These are phyloP conservation scores for Pseudozyma flocculosa DNA, from an alignment of 1,284 basidiomycete species.

Conservation along the genomic window DNA sequence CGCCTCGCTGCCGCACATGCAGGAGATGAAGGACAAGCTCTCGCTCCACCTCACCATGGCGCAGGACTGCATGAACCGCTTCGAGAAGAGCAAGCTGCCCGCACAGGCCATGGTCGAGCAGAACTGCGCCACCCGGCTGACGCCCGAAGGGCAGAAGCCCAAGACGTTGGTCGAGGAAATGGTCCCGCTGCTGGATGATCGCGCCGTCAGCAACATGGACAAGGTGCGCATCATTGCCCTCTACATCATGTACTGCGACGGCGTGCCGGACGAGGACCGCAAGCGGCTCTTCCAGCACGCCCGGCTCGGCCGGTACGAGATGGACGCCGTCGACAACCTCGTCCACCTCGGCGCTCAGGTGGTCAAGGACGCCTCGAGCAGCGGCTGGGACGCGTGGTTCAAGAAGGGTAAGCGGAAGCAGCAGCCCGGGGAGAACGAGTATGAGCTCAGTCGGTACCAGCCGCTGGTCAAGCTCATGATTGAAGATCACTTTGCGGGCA, in stretches of 20 bases:
- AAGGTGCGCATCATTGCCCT: slow-evolving; percentile 96
- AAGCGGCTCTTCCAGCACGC: slow-evolving; percentile 94
- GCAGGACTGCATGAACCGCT: slow-evolving; percentile 91
- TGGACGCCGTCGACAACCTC: slow-evolving; percentile 90
- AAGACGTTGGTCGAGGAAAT: slow-evolving; percentile 84
- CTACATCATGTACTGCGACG: slow-evolving; percentile 93
- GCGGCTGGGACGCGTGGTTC: slow-evolving; percentile 41
- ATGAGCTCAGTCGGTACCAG: slow-evolving; percentile 91
- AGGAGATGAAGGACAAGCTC: slow-evolving; percentile 94
- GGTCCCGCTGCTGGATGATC: slow-evolving; percentile 90
- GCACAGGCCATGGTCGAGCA: slow-evolving; percentile 90
- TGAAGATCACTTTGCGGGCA: slow-evolving; percentile 82
- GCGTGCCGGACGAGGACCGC: slow-evolving; percentile 95
- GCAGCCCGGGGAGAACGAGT: slow-evolving; percentile 74
- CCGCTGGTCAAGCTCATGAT: slow-evolving; percentile 80
- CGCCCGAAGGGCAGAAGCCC: slow-evolving; percentile 52
- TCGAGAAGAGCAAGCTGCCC: slow-evolving; percentile 83
- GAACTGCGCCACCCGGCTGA: slow-evolving; percentile 58
- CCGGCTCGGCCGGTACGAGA: slow-evolving; percentile 81
- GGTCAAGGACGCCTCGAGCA: slow-evolving; percentile 64
- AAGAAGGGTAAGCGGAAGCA: slow-evolving; percentile 74
- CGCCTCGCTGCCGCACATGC: slow-evolving; percentile 88
- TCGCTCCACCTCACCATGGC: slow-evolving; percentile 96
- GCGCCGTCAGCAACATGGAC: slow-evolving; percentile 68
- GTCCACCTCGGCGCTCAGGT: slow-evolving; percentile 80